A percentile compares a stretch with the other conserved stretches of the same genome.
phyloP scores from a whole-genome alignment of 1,284 basidiomycete genomes.

The Mycosarcoma mackinlayi region DNA sequence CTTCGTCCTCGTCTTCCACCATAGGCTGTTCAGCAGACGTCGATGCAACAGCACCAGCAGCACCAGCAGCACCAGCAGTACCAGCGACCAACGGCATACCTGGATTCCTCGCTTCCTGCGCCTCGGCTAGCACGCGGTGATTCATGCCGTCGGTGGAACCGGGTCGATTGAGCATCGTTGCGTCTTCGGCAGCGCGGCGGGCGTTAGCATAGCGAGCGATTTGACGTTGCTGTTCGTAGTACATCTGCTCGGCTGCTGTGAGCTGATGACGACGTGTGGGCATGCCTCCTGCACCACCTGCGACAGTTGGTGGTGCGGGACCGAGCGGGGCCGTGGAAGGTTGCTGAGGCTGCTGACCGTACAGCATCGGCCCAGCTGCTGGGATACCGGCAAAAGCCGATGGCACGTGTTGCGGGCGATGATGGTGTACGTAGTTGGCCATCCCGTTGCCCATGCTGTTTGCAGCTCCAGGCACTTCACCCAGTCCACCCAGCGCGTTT shows the following conservation, averaged over 20 bases:
- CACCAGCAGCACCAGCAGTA: too few species aligned
- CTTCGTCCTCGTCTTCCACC: conserved; percentile 13
- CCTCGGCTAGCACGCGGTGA: conserved; percentile 7
- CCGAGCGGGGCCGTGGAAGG: not conserved
- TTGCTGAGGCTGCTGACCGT: not conserved
- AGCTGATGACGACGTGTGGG: conserved; percentile 6
- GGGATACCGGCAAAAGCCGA: not conserved
- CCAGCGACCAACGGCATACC: conserved; percentile 33
- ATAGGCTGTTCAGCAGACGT: conserved; percentile 7
- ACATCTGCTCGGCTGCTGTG: conserved; percentile 33
- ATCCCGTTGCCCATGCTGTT: not conserved
- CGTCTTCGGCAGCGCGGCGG: conserved; percentile 25
- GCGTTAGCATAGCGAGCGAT: conserved; percentile 32
- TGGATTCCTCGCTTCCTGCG: conserved; percentile 32
- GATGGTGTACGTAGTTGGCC: not conserved
- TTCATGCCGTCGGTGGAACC: conserved; percentile 1
- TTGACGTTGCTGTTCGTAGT: conserved; percentile 40
- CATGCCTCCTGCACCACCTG: too few species aligned
- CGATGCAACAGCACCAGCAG: too few species aligned
- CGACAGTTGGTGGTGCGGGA: too few species aligned
- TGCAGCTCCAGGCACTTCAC: not conserved
- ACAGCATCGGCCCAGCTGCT: not conserved
- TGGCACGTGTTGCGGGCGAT: not conserved
- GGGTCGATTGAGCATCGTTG: conserved; percentile 11
- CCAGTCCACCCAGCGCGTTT: conserved; percentile 23